Evolutionary conservation across 2,329 filamentous ascomycete genomes (phyloP).

Genomic region (Drechslera avenae): DNA sequence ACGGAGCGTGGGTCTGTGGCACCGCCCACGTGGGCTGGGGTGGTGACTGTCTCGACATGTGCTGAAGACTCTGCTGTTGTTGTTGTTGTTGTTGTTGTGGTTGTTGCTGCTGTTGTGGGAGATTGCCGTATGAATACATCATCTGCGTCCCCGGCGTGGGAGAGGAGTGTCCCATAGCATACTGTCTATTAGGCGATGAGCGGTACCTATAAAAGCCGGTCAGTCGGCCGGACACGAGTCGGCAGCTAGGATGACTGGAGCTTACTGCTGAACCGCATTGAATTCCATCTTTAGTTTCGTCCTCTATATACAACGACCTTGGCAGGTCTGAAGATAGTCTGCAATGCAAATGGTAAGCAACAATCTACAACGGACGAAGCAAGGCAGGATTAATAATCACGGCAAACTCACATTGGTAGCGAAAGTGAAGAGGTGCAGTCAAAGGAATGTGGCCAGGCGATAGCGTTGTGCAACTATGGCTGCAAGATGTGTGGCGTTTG

Average conservation of each 20-base stretch:
- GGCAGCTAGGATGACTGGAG: slow-evolving; percentile 7
- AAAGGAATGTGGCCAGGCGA: slow-evolving; percentile 46
- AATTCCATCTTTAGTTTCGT: slow-evolving; percentile 49
- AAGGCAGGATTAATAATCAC: slow-evolving; percentile 32
- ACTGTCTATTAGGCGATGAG: slow-evolving; percentile 45
- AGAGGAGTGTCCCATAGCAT: slow-evolving; percentile 37
- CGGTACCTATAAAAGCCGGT: slow-evolving; percentile 43
- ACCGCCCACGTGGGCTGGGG: slow-evolving; percentile 44
- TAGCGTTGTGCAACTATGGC: slow-evolving; percentile 42
- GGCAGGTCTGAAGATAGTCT: slow-evolving; percentile 26
- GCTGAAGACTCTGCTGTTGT: slow-evolving; percentile 27
- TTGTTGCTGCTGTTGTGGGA: slow-evolving; percentile 34
- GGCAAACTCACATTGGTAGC: slow-evolving; percentile 36
- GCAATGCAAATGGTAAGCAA: slow-evolving; percentile 34
- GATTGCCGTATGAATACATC: slow-evolving; percentile 45
- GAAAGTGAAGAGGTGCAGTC: slow-evolving; percentile 31
- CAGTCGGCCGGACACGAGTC: slow-evolving; percentile 17
- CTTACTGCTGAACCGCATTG: slow-evolving; percentile 51
- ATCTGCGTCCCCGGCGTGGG: slow-evolving; percentile 39
- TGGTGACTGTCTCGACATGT: slow-evolving; percentile 40
- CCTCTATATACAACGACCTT: slow-evolving; percentile 33
- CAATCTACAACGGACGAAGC: slow-evolving; percentile 26
- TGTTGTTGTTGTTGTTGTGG: slow-evolving; percentile 34
- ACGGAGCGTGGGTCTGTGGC: slow-evolving; percentile 41
- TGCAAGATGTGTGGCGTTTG: slow-evolving; percentile 31